Evolutionary conservation across 2,329 filamentous ascomycete genomes (phyloP).

Genomic region (Grosmannia huntii): DNA sequence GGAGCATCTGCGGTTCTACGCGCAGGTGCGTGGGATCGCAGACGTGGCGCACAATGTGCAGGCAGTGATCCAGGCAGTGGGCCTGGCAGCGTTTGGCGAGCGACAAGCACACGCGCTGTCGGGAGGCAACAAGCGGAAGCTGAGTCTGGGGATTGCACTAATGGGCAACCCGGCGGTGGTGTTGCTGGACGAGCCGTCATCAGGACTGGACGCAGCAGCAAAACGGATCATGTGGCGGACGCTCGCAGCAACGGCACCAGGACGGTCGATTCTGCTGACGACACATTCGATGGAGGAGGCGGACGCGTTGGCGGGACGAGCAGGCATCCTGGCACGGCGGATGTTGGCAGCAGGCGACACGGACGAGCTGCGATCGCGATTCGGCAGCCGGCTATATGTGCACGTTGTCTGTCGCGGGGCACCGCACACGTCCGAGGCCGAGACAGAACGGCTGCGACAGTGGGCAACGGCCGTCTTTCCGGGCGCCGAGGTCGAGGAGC

Average conservation of each 20-base stretch:
- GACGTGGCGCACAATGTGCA: conserved; percentile 66
- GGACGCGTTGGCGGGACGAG: conserved; percentile 70
- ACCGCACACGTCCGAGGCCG: conserved; percentile 55
- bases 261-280: conserved; percentile 74
- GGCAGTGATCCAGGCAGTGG: conserved; percentile 69
- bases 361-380: conserved; percentile 56
- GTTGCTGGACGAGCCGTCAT: conserved; percentile 78
- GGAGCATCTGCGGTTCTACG: conserved; percentile 83
- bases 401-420: conserved; percentile 67
- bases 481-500: conserved; percentile 54
- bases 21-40: conserved; percentile 64
- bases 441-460: conserved; percentile 50
- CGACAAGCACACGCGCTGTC: conserved; percentile 71
- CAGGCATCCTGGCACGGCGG: conserved; percentile 71
- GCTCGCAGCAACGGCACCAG: conserved; percentile 57
- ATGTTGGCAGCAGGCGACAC: conserved; percentile 79
- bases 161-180: conserved; percentile 86
- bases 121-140: conserved; percentile 88
- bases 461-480: conserved; percentile 55
- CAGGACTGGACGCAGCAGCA: conserved; percentile 78
- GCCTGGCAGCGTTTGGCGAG: conserved; percentile 54
- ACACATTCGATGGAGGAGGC: conserved; percentile 96
- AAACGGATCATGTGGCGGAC: conserved; percentile 93
- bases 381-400: conserved; percentile 68
- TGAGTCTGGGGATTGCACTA: conserved; percentile 76